These are phyloP conservation scores for Cyclotella cryptica DNA, from an alignment of 108 stramenopile genomes.

Conservation along the genomic window DNA sequence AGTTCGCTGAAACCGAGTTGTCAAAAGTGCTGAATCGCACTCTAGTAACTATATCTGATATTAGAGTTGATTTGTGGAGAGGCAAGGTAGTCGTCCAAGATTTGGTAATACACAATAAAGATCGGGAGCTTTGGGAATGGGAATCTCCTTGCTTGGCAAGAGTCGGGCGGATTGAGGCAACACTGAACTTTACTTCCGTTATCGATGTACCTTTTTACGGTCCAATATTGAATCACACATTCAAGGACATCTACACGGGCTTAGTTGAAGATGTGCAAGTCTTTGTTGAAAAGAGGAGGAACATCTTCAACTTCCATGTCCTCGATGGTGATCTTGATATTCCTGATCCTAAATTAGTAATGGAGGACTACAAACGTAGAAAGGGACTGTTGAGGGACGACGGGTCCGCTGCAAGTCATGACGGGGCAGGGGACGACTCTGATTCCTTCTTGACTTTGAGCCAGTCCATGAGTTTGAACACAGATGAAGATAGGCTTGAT, in stretches of 20 bases:
- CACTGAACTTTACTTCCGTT: conserved; percentile 44
- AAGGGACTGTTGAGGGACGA: conserved; percentile 12
- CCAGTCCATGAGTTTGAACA: conserved; percentile 22
- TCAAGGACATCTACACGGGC: conserved; percentile 48
- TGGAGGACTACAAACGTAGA: conserved; percentile 38
- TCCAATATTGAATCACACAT: conserved; percentile 38
- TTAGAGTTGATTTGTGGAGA: conserved; percentile 44
- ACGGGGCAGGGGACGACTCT: not conserved
- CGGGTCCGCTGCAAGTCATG: not conserved
- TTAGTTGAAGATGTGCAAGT: conserved; percentile 56
- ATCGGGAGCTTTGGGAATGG: conserved; percentile 53
- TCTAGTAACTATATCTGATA: conserved; percentile 46
- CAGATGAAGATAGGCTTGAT: conserved; percentile 25
- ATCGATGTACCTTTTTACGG: conserved; percentile 41
- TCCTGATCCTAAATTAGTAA: conserved; percentile 33
- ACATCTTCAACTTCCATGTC: conserved; percentile 56
- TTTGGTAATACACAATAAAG: conserved; percentile 48
- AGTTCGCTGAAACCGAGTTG: conserved; percentile 46
- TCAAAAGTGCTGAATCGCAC: conserved; percentile 48
- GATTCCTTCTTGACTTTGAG: conserved; percentile 19
- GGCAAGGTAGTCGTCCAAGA: conserved; percentile 41
- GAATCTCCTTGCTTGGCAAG: conserved; percentile 54
- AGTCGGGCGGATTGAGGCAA: conserved; percentile 49
- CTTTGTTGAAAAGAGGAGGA: conserved; percentile 52
- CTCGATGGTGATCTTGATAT: conserved; percentile 48